phyloP scores from a whole-genome alignment of 257 asterid genomes.

The Anisodus acutangulus region DNA sequence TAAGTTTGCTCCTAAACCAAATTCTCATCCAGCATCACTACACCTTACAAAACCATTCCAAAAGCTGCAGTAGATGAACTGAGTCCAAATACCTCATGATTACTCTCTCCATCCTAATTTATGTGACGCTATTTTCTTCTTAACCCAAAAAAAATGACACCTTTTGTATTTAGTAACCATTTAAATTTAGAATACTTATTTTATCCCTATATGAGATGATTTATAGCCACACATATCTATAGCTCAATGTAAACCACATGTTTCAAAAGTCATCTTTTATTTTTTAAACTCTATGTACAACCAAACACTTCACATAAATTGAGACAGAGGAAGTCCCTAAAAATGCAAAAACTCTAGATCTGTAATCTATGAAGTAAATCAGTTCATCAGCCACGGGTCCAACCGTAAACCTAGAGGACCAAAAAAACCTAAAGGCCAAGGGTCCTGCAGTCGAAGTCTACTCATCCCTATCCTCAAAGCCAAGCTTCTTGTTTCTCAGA shows the following conservation, averaged over 20 bases:
- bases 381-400: neutral
- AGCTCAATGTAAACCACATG: no score
- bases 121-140: no score
- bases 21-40: neutral
- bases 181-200: no score
- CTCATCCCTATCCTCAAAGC: neutral
- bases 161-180: no score
- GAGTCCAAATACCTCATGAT: neutral
- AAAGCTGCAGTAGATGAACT: neutral
- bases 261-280: no score
- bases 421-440: neutral
- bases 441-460: neutral
- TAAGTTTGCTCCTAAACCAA: neutral
- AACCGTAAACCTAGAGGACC: neutral
- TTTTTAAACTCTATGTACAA: no score
- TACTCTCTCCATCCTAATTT: no score
- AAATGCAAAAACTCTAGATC: neutral
- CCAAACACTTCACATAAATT: no score
- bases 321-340: no score
- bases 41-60: neutral
- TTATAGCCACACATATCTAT: no score
- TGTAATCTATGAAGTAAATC: neutral
- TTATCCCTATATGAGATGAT: no score
- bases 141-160: no score
- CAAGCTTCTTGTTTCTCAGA: neutral